Conservation (phyloP, 345 rosid species). For the Hevea brasiliensis region DNA sequence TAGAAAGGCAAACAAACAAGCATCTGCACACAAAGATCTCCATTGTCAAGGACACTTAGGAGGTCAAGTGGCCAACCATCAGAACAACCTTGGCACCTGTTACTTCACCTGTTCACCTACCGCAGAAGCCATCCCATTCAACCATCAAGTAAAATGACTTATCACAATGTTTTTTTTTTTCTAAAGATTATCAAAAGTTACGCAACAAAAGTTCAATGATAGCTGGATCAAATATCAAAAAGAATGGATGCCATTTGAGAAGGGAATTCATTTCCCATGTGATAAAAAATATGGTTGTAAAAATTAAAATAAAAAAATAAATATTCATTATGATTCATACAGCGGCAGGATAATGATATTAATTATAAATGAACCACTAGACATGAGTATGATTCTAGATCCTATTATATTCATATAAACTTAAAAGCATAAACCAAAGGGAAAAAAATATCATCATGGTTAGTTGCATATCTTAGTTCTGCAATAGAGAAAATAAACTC, state of each 20-base stretch:
- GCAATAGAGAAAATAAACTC: no score
- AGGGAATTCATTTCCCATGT: background rate
- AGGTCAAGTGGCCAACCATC: slow-evolving; percentile 6
- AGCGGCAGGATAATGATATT: background rate
- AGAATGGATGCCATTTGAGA: background rate
- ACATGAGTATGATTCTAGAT: background rate
- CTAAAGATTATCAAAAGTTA: no score
- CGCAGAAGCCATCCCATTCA: background rate
- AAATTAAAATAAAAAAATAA: background rate
- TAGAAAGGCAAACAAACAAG: background rate
- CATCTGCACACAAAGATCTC: background rate
- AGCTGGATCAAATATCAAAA: background rate
- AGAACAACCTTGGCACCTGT: background rate
- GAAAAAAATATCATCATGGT: background rate
- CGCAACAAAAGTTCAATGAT: no score
- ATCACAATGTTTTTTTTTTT: background rate
- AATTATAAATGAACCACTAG: background rate
- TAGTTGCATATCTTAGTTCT: no score
- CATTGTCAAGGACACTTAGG: background rate
- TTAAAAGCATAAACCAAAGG: background rate
- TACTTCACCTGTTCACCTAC: background rate
- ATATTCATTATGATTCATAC: background rate
- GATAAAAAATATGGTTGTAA: background rate
- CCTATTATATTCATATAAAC: background rate
- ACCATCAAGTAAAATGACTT: slow-evolving; percentile 1